phyloP scores from a whole-genome alignment of 2,329 filamentous ascomycete species.

The Xylogone sp. region DNA sequence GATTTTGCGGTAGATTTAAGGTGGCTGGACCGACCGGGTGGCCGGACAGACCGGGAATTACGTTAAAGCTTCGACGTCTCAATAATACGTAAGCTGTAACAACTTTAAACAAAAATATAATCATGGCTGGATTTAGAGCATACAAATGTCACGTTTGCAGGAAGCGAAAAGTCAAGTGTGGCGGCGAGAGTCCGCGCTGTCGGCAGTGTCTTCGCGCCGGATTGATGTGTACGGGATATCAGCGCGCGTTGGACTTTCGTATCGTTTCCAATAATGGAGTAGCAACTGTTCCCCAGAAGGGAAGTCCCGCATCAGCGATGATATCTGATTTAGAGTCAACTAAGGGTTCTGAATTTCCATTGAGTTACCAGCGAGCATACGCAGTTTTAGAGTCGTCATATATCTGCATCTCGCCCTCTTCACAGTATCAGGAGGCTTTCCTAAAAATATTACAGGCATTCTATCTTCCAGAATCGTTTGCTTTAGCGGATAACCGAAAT shows the following conservation, averaged over 20 bases:
- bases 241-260: background rate
- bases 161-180: background rate
- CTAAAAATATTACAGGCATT: too few species aligned
- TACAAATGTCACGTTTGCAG: background rate
- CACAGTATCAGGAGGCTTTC: too few species aligned
- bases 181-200: background rate
- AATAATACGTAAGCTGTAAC: too few species aligned
- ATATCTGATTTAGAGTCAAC: background rate
- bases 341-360: background rate
- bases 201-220: background rate
- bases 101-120: too few species aligned
- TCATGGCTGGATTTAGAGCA: too few species aligned
- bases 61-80: too few species aligned
- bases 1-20: too few species aligned
- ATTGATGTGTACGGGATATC: background rate
- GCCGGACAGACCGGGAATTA: too few species aligned
- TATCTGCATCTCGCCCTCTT: too few species aligned
- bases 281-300: background rate
- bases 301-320: background rate
- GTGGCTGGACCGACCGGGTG: too few species aligned
- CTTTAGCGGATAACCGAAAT: too few species aligned
- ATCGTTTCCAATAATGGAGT: background rate
- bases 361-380: background rate
- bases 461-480: too few species aligned
- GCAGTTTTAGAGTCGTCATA: background rate